Base-by-base conservation (phyloP, 495 filamentous ascomycete genomes). In the Tuber brumale region DNA sequence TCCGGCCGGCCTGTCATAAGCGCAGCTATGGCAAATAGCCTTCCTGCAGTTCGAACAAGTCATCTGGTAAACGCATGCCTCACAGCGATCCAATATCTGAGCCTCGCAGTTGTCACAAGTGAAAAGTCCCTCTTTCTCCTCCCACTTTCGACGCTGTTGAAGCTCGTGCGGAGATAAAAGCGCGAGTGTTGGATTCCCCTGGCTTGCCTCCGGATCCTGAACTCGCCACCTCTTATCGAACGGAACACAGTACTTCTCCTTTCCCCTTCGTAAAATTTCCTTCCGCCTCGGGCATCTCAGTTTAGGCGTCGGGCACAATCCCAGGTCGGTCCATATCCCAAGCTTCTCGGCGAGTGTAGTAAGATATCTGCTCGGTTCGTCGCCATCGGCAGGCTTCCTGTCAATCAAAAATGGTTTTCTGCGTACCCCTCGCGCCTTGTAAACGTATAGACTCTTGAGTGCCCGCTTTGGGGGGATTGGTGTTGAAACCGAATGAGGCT, bases 321-420 rank as follows among this genome's bases (percentile, higher is more conserved):
- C 81, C 57, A 83, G 70, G 69, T 83, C 81, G 37, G 82, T 73
- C 79, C 81, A 83, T 51, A 83, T 83, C n/a, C 81, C 81, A 35
- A 83, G 43, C 57, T 77, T 76, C 45, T 81, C 81, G 46, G 79
- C 76, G 70, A 83, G 78, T n/a, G 81, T 83, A 19, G 81, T 83
- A 27, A 83, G 73, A 45, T 83, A 83, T 61, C 81, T 81, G 21
- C 79, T 82, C 19, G 81, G 81, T 74, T 83, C 81, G 45, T 83
- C 81, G 39, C 81, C 81, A 70, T 83, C 81, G 43, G 81, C 81
- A 39, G 81, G 81, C 35, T 83, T 83, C 66, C 81, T 79, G 45
- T 83, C 81, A 61, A 83, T 83, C 57, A 83, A 66, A 75, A 83
- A 83, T 10, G 81, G 81, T 61, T 83, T 83, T 66, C 81, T 76